Evolutionary conservation across 306 rosid species (phyloP).

Genomic region (Clitoria ternatea): DNA sequence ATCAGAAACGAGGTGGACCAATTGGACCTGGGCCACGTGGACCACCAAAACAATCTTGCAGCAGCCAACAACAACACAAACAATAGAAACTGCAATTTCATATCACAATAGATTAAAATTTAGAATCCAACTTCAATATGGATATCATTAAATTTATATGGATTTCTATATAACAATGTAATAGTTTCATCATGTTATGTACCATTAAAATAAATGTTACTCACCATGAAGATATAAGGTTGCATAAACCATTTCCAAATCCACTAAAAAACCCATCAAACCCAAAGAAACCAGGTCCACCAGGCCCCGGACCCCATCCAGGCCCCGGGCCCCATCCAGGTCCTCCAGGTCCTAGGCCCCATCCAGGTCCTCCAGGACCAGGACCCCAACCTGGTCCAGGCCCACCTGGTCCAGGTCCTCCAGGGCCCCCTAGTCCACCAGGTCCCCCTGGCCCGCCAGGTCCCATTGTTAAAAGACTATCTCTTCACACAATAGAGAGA

Average conservation of each 20-base stretch:
- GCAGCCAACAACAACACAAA: slow-evolving; percentile 74
- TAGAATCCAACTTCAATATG: neutral
- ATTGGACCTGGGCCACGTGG: slow-evolving; percentile 41
- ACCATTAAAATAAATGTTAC: neutral
- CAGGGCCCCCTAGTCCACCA: slow-evolving; percentile 18
- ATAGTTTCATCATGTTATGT: neutral
- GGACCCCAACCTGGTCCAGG: slow-evolving; percentile 23
- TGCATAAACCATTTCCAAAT: slow-evolving; percentile 53
- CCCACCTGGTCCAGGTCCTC: slow-evolving; percentile 20
- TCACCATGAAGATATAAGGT: slow-evolving; percentile 58
- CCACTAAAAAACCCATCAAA: slow-evolving; percentile 62
- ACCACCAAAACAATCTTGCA: slow-evolving; percentile 67
- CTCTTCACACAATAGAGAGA: neutral
- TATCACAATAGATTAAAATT: neutral
- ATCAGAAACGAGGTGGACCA: slow-evolving; percentile 39
- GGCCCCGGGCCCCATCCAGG: neutral
- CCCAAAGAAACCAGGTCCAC: slow-evolving; percentile 38
- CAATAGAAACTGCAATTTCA: slow-evolving; percentile 52
- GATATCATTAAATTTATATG: neutral
- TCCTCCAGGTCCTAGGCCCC: slow-evolving; percentile 51
- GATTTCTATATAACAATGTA: neutral
- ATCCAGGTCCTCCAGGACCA: slow-evolving; percentile 33
- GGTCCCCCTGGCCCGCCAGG: slow-evolving; percentile 47
- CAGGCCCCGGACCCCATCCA: slow-evolving; percentile 2
- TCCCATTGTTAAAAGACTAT: slow-evolving; percentile 39